Conservation (phyloP, 176 grass and related monocot genomes). For the Raddia guianensis region DNA sequence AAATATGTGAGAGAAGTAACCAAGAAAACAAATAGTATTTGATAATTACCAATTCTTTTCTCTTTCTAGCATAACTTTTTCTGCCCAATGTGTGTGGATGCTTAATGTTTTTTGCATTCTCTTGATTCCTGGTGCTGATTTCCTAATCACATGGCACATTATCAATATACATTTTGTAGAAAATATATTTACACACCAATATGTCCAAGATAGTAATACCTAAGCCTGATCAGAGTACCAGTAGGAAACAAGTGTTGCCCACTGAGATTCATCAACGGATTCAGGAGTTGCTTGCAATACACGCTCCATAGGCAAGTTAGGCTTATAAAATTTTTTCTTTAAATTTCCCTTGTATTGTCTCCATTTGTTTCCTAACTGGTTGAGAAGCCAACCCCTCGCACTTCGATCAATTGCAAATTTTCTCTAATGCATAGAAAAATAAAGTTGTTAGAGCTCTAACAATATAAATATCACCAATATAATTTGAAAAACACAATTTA, state of each 20-base stretch:
- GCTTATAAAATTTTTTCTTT: background rate
- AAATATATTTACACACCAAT: no score
- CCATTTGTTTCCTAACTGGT: background rate
- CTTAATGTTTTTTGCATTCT: background rate
- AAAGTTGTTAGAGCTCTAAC: background rate
- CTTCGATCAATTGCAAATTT: background rate
- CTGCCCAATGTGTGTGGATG: background rate
- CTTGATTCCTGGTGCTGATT: background rate
- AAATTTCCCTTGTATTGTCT: background rate
- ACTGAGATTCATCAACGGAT: background rate
- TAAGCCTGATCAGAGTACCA: background rate
- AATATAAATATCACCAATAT: background rate
- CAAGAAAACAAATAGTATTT: background rate
- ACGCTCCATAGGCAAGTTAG: background rate
- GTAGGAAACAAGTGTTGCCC: background rate
- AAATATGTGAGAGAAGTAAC: background rate
- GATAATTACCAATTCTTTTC: slow-evolving; percentile 6
- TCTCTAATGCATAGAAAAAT: background rate
- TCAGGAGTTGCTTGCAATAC: background rate
- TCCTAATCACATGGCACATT: background rate
- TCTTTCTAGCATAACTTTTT: slow-evolving; percentile 2
- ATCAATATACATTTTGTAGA: background rate
- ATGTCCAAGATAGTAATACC: background rate
- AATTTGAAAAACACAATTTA: background rate
- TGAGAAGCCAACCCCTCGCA: background rate